Conservation (phyloP, 495 filamentous ascomycete genomes). For the Pyronema omphalodes region DNA sequence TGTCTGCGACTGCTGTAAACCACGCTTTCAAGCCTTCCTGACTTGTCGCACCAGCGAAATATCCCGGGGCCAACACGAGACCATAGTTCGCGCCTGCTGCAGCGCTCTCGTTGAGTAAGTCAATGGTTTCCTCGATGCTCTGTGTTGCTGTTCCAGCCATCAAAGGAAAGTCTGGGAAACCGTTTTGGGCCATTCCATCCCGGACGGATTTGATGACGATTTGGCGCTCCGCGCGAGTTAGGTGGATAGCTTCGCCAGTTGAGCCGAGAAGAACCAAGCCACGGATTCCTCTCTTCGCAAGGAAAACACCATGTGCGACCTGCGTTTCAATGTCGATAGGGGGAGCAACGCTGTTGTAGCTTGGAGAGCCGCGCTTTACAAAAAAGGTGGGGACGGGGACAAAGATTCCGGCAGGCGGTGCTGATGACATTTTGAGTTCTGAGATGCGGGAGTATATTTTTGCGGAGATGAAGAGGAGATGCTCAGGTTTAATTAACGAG, state of each 20-base stretch:
- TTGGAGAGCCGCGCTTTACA: slow-evolving; percentile 25
- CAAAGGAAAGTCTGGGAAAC: slow-evolving; percentile 42
- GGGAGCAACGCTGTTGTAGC: slow-evolving; percentile 16
- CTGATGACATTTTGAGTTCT: not conserved
- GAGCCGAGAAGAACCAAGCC: slow-evolving; percentile 49
- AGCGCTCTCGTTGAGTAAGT: slow-evolving; percentile 37
- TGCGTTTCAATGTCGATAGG: slow-evolving; percentile 40
- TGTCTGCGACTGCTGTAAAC: slow-evolving; percentile 36
- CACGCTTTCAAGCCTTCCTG: slow-evolving; percentile 36
- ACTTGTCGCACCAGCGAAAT: slow-evolving; percentile 32
- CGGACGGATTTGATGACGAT: slow-evolving; percentile 37
- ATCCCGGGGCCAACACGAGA: slow-evolving; percentile 38
- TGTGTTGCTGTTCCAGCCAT: slow-evolving; percentile 50
- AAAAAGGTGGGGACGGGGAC: slow-evolving; percentile 37
- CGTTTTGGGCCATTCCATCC: slow-evolving; percentile 34
- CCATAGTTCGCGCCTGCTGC: slow-evolving; percentile 47
- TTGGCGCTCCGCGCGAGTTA: slow-evolving; percentile 39
- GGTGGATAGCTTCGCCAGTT: slow-evolving; percentile 51
- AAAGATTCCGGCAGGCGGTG: slow-evolving; percentile 29
- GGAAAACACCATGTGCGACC: slow-evolving; percentile 39
- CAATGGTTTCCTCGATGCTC: slow-evolving; percentile 43
- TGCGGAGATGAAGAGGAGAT: no score
- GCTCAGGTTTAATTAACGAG: slow-evolving; percentile 2
- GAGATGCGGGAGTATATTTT: no score
- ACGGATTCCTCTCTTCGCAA: slow-evolving; percentile 41